Evolutionary conservation across 2,329 filamentous ascomycete species (phyloP).

Genomic region (Alternaria panax): DNA sequence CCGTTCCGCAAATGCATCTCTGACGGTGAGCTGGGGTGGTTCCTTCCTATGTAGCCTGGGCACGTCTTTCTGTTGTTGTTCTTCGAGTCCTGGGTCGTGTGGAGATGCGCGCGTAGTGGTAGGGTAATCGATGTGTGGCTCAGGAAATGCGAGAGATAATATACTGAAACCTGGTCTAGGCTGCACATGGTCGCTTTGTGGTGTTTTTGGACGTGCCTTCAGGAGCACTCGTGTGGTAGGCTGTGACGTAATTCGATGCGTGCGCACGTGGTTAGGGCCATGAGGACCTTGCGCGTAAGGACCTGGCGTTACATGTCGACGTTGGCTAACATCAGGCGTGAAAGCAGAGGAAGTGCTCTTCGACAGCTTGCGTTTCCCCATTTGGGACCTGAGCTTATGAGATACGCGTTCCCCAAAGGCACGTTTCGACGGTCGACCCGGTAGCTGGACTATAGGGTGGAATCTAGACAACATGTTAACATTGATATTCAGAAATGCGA

Average conservation of each 20-base stretch:
- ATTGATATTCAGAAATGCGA: neutral
- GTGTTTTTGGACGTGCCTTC: neutral
- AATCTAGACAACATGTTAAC: conserved; percentile 3
- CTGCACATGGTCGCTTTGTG: neutral
- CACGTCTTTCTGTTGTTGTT: neutral
- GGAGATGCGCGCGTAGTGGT: neutral
- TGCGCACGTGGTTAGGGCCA: conserved; percentile 1
- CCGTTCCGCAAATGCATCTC: conserved; percentile 3
- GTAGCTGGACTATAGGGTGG: conserved; percentile 13
- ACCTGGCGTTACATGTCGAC: neutral
- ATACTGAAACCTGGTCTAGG: neutral
- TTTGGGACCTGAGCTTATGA: neutral
- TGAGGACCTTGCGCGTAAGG: neutral
- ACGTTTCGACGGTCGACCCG: conserved; percentile 8
- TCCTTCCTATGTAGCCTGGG: neutral
- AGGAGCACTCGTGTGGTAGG: neutral
- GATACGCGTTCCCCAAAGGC: conserved; percentile 5
- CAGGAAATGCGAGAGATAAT: neutral
- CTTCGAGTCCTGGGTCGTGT: neutral
- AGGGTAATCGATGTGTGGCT: neutral
- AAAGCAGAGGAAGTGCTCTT: neutral
- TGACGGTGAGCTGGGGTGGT: neutral
- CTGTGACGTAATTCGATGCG: conserved; percentile 3
- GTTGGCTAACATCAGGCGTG: neutral
- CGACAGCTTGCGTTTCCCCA: neutral